Evolutionary conservation across 2,329 filamentous ascomycete genomes (phyloP).

Genomic region (Aspergillus pseudoviridinutans): DNA sequence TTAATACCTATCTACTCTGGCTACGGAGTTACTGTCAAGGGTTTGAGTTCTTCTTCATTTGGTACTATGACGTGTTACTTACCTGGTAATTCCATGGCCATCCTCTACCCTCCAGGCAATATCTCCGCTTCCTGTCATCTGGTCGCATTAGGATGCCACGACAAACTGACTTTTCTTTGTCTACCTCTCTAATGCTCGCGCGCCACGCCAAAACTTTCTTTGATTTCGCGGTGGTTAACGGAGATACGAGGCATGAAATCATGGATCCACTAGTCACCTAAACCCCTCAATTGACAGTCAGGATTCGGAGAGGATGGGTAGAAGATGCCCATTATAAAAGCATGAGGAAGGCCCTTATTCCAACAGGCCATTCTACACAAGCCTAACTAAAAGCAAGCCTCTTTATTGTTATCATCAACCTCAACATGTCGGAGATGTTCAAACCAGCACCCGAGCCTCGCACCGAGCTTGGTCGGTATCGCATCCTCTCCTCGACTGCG

Average conservation of each 20-base stretch:
- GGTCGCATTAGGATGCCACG: neutral
- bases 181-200: neutral
- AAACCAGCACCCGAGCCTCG: constrained; percentile 48
- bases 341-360: neutral
- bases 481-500: constrained; percentile 63
- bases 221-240: neutral
- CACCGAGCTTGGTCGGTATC: constrained; percentile 61
- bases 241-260: neutral
- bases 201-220: no score
- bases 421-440: constrained; percentile 27
- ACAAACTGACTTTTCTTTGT: no score
- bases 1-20: neutral
- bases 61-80: neutral
- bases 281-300: no score
- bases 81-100: neutral
- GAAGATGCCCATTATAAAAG: neutral
- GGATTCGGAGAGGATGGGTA: neutral
- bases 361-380: neutral
- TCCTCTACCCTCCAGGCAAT: neutral
- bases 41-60: neutral
- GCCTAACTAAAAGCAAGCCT: neutral
- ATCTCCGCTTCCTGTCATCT: neutral
- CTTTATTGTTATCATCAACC: neutral
- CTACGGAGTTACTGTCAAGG: neutral
- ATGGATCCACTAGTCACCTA: neutral